phyloP scores from a whole-genome alignment of 495 filamentous ascomycete genomes.

The Penicillium paxilli region DNA sequence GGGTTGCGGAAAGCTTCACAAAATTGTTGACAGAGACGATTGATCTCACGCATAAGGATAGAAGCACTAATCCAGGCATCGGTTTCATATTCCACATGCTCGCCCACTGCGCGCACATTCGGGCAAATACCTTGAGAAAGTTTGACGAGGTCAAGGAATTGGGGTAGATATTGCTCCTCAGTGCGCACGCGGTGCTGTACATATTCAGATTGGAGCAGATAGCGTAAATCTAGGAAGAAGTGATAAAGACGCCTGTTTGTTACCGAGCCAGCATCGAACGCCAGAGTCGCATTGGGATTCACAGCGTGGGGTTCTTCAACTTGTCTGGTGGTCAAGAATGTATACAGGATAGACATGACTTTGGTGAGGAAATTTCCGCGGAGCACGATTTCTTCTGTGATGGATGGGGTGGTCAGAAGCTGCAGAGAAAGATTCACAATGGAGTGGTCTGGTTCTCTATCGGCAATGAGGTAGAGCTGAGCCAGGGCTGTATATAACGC shows the following conservation, averaged over 20 bases:
- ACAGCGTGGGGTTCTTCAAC: constrained; percentile 91
- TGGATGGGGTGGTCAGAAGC: constrained; percentile 94
- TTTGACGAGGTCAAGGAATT: constrained; percentile 94
- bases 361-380: constrained; percentile 96
- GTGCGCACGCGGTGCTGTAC: constrained; percentile 79
- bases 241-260: constrained; percentile 95
- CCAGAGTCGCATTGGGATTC: constrained; percentile 76
- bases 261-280: constrained; percentile 89
- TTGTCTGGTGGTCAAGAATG: constrained; percentile 92
- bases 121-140: constrained; percentile 96
- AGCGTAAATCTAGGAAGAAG: constrained; percentile 91
- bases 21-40: constrained; percentile 83
- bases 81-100: constrained; percentile 97
- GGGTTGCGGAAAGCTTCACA: constrained; percentile 78
- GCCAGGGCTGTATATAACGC: constrained; percentile 91
- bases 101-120: constrained; percentile 84
- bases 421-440: constrained; percentile 97
- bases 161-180: constrained; percentile 83
- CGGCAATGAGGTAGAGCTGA: constrained; percentile 93
- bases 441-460: constrained; percentile 95
- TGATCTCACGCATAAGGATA: constrained; percentile 91
- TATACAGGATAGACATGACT: constrained; percentile 94
- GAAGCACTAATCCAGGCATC: constrained; percentile 97
- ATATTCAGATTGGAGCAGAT: constrained; percentile 82
- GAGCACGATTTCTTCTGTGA: constrained; percentile 90